Base-by-base conservation (phyloP, 768 basidiomycete genomes). In the Pleurotus salmoneostramineus region DNA sequence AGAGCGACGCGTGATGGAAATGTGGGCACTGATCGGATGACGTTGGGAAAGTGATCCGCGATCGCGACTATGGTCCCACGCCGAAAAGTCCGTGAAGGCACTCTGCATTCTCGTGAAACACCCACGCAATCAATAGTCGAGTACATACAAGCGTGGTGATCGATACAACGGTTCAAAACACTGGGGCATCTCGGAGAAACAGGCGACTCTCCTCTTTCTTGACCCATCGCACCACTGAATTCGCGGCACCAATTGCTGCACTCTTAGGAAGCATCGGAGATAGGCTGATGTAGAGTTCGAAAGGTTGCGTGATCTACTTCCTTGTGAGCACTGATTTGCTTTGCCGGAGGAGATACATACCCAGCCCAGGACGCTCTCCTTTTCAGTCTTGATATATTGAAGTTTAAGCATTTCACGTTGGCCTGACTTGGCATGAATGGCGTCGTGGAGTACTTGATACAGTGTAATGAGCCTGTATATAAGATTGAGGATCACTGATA, bases 361-460 rank as follows among this genome's bases (percentile, higher is more conserved):
- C 96, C 97, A 98, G 46, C 93, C 96, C 77, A 98, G 83, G 31
- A 96, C 85, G 56, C 87, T 87, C 74, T 98, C 97, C 46, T 85
- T 83, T 56, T 90, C 86, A 0, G 93, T 94, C 6, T 85, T 83
- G 10, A 96, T 77, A 66, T 91, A 97, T 61, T 96, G 89, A 60
- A 98, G 72, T 71, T 95, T 95, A 61, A 96, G 76, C 0, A 89
- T 80, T 2, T 82, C 82, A 55, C 84, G 84, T 65, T 94, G 92
- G 1, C 91, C 88, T 0, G 94, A 94, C 63, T 90, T 90, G 6
- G 89, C 91, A 66, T 98, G 96, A 14, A 99, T 87, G 0, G 87
- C 83, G 64, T 98, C 95, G 64, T 95, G 89, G 3, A 97, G 69
- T 5, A 75, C 82, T 71, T 98, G 94, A 69, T 99, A 99, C 34